Percentiles rank a stretch among this genome's conserved stretches.
phyloP scores from a whole-genome alignment of 352 stramenopile species.

The Pythium brassicae region DNA sequence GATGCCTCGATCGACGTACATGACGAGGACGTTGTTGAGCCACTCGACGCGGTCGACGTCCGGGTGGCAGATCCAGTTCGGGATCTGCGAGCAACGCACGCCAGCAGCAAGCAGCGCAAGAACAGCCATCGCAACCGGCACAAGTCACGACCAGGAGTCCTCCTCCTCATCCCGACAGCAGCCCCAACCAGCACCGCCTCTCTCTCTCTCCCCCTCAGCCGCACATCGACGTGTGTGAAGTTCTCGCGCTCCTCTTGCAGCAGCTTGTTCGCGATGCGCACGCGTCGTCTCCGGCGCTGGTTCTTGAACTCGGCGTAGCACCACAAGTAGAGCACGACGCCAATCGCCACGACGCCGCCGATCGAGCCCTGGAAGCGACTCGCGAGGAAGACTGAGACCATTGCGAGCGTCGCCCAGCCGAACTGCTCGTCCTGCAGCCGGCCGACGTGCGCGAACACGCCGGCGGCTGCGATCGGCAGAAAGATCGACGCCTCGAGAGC shows the following conservation, averaged over 20 bases:
- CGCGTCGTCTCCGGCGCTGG: slow-evolving; percentile 18
- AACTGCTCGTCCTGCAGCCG: slow-evolving; percentile 24
- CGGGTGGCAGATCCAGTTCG: slow-evolving; percentile 49
- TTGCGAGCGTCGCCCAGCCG: slow-evolving; percentile 24
- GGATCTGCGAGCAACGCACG: slow-evolving; percentile 30
- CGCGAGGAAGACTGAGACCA: slow-evolving; percentile 26
- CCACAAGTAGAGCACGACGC: slow-evolving; percentile 42
- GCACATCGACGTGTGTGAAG: slow-evolving; percentile 25
- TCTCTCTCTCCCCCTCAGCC: background rate
- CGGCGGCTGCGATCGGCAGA: slow-evolving; percentile 46
- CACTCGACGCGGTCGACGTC: slow-evolving; percentile 74
- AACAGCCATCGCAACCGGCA: background rate
- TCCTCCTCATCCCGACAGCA: too few species aligned
- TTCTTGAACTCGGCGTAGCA: slow-evolving; percentile 53
- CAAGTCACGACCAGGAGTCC: background rate
- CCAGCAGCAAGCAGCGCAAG: background rate
- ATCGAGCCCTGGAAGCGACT: slow-evolving; percentile 38
- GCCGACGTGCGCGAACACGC: slow-evolving; percentile 30
- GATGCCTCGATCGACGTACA: slow-evolving; percentile 11
- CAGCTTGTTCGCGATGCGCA: slow-evolving; percentile 18
- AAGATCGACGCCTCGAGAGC: slow-evolving; percentile 40
- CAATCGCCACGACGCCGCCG: slow-evolving; percentile 36
- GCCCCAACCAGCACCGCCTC: too few species aligned
- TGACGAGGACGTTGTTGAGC: slow-evolving; percentile 72
- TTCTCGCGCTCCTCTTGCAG: slow-evolving; percentile 25